phyloP scores from a whole-genome alignment of 2,329 filamentous ascomycete genomes.

The Nakataea oryzae region DNA sequence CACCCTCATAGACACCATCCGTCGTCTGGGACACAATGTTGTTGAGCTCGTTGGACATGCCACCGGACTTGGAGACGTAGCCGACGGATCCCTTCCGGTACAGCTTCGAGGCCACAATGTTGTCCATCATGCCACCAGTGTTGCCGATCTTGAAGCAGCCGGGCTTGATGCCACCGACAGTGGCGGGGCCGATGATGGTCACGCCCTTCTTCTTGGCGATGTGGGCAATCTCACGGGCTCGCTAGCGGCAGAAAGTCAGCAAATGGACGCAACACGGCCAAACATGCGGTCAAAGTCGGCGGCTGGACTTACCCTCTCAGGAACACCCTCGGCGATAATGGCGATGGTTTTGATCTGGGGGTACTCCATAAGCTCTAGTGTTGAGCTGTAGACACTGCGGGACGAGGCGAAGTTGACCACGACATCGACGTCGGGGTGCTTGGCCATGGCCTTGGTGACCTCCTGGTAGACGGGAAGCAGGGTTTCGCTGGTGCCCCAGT shows the following conservation, averaged over 20 bases:
- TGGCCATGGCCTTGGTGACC: slow-evolving; percentile 82
- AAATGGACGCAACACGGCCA: not conserved
- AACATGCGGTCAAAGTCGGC: not conserved
- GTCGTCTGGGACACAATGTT: slow-evolving; percentile 97
- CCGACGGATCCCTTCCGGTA: slow-evolving; percentile 98
- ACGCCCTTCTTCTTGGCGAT: slow-evolving; percentile 97
- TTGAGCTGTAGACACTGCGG: slow-evolving; percentile 95
- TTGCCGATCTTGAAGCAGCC: slow-evolving; percentile 99
- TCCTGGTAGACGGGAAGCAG: slow-evolving; percentile 97
- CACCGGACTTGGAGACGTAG: slow-evolving; percentile 99
- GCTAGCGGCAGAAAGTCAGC: slow-evolving; percentile 34
- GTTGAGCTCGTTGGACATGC: slow-evolving; percentile 99
- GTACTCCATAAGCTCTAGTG: slow-evolving; percentile 95
- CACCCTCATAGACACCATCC: slow-evolving; percentile 97
- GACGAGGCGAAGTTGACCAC: slow-evolving; percentile 99
- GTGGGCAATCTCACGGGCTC: slow-evolving; percentile 95
- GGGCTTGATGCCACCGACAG: slow-evolving; percentile 98
- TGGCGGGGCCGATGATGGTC: slow-evolving; percentile 97
- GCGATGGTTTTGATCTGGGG: slow-evolving; percentile 98
- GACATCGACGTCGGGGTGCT: slow-evolving; percentile 94
- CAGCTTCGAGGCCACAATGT: slow-evolving; percentile 99
- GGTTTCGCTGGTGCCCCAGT: slow-evolving; percentile 99
- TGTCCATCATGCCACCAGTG: slow-evolving; percentile 99
- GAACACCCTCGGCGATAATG: slow-evolving; percentile 98
- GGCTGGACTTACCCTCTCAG: slow-evolving; percentile 67